Evolutionary conservation across 176 grass and related monocot species (phyloP).

Genomic region (Aegilops speltoides): DNA sequence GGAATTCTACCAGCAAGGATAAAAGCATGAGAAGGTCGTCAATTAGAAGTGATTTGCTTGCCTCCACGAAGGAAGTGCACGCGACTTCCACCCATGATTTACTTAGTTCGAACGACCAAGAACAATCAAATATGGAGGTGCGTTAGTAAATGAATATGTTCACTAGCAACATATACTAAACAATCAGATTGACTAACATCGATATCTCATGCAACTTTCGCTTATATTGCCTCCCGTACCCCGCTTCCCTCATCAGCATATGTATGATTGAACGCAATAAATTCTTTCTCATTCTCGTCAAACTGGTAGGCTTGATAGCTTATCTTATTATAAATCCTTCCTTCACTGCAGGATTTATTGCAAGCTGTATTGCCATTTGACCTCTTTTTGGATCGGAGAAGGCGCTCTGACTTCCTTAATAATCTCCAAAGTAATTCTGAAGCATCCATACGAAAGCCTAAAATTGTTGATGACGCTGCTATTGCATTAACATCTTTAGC

Average conservation of each 20-base stretch:
- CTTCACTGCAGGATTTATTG: slow-evolving; percentile 69
- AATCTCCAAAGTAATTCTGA: slow-evolving; percentile 76
- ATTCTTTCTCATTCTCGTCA: slow-evolving; percentile 7
- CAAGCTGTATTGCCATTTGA: slow-evolving; percentile 97
- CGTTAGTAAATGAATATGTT: slow-evolving; percentile 33
- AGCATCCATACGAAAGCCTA: slow-evolving; percentile 53
- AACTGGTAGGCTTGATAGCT: neutral
- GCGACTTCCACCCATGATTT: slow-evolving; percentile 49
- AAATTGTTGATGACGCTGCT: slow-evolving; percentile 65
- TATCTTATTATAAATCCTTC: slow-evolving; percentile 26
- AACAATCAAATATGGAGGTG: slow-evolving; percentile 68
- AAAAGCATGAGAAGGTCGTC: slow-evolving; percentile 75
- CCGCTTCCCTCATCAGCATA: slow-evolving; percentile 1
- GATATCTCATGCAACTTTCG: slow-evolving; percentile 18
- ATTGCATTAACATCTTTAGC: slow-evolving; percentile 86
- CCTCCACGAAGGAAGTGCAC: slow-evolving; percentile 41
- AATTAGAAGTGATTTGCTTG: slow-evolving; percentile 55
- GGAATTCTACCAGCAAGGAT: slow-evolving; percentile 64
- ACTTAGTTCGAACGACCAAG: slow-evolving; percentile 46
- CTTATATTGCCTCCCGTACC: slow-evolving; percentile 10
- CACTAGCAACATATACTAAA: neutral
- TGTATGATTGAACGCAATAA: slow-evolving; percentile 20
- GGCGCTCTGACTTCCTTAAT: slow-evolving; percentile 84
- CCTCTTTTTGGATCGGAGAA: slow-evolving; percentile 84
- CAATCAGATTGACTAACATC: slow-evolving; percentile 21